Evolutionary conservation across 2,329 filamentous ascomycete genomes (phyloP).

Genomic region (Calonectria pseudoturangicola): DNA sequence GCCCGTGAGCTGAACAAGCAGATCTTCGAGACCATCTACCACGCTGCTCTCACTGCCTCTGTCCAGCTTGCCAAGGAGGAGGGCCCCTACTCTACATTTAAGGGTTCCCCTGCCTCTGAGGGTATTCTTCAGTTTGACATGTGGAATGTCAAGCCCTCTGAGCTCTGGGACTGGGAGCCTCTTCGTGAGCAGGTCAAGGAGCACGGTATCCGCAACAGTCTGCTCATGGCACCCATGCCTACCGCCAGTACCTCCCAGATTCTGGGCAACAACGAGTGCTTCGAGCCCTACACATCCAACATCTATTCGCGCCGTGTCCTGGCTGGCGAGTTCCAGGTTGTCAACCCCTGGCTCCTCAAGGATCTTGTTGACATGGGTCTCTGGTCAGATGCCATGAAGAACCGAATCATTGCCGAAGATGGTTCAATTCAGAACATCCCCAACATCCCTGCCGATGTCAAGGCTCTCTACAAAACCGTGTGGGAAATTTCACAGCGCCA

Average conservation of each 20-base stretch:
- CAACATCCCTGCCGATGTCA: slow-evolving; percentile 96
- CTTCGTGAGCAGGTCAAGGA: slow-evolving; percentile 94
- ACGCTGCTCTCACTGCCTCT: slow-evolving; percentile 93
- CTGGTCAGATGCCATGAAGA: slow-evolving; percentile 99
- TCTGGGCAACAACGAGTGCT: slow-evolving; percentile 99
- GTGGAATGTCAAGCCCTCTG: slow-evolving; percentile 95
- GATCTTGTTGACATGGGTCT: slow-evolving; percentile 98
- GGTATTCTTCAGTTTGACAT: slow-evolving; percentile 98
- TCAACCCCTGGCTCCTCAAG: slow-evolving; percentile 99
- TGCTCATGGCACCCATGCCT: slow-evolving; percentile 97
- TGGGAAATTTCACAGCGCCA: slow-evolving; percentile 99
- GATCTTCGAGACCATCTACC: slow-evolving; percentile 99
- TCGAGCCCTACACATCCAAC: slow-evolving; percentile 99
- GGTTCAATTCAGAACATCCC: slow-evolving; percentile 98
- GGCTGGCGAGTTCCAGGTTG: slow-evolving; percentile 98
- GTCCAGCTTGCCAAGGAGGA: slow-evolving; percentile 88
- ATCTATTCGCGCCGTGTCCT: slow-evolving; percentile 99
- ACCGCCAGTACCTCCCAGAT: slow-evolving; percentile 98
- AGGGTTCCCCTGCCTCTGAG: slow-evolving; percentile 94
- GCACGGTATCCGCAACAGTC: slow-evolving; percentile 94
- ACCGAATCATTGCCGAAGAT: slow-evolving; percentile 98
- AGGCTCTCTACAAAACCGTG: slow-evolving; percentile 98
- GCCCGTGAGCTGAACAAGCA: slow-evolving; percentile 96
- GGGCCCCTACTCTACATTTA: slow-evolving; percentile 91
- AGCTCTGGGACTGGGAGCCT: slow-evolving; percentile 96